Conservation (phyloP, 106 monocot species). For the Gastrodia elata region DNA sequence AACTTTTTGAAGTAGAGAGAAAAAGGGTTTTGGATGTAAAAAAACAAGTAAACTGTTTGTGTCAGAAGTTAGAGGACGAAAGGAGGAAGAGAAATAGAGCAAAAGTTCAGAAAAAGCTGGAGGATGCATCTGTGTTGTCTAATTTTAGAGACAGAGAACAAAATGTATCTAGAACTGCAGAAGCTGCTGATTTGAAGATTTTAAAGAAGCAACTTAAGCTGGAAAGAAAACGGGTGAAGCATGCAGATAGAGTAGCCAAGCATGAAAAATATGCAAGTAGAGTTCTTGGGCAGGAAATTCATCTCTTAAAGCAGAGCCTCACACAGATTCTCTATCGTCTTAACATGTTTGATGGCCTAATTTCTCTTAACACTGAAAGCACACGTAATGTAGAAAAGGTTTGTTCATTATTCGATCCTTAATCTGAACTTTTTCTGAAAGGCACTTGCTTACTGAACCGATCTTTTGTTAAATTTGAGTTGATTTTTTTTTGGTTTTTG, state of each 20-base stretch:
- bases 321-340: slow-evolving; percentile 41
- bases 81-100: slow-evolving; percentile 30
- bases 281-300: slow-evolving; percentile 46
- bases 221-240: slow-evolving; percentile 50
- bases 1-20: slow-evolving; percentile 35
- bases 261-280: slow-evolving; percentile 55
- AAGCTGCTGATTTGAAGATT: slow-evolving; percentile 27
- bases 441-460: neutral
- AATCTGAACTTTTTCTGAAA: neutral
- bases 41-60: slow-evolving; percentile 26
- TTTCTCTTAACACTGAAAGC: slow-evolving; percentile 37
- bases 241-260: slow-evolving; percentile 43
- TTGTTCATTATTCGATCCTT: slow-evolving; percentile 23
- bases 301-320: slow-evolving; percentile 53
- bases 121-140: slow-evolving; percentile 8
- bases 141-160: slow-evolving; percentile 7
- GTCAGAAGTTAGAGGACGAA: slow-evolving; percentile 45
- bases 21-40: slow-evolving; percentile 50
- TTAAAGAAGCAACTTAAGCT: slow-evolving; percentile 64
- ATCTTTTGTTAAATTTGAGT: neutral
- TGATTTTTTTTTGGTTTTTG: neutral
- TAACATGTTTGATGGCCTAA: slow-evolving; percentile 38
- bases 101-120: slow-evolving; percentile 38
- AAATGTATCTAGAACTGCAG: slow-evolving; percentile 3
- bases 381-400: slow-evolving; percentile 51